Evolutionary conservation across 352 stramenopile species (phyloP), one percentile per base, ranked within the genome.

Genomic region (Plasmopara halstedii): DNA sequence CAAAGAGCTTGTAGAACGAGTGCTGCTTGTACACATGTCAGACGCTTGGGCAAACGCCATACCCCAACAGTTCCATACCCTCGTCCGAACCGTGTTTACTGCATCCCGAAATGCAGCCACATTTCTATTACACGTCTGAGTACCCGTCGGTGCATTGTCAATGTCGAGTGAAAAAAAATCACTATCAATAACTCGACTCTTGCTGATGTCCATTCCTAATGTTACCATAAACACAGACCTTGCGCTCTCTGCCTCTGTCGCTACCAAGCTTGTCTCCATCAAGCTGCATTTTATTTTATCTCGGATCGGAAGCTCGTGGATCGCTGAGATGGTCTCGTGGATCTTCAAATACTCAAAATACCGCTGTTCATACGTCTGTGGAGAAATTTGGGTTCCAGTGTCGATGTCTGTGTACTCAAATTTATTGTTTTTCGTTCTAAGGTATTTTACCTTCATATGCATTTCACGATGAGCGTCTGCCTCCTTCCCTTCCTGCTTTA

Each of bases 401-500:
- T 40, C 54, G 1, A 62, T 58, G 37, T 87, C 70, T 8, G 55
- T 75, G 41, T 87, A 87, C 50, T 76, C 36, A 32, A 77, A 67
- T 10, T 63, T n/a, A 26, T 76, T 66, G 11, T 64, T 51, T 6
- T 64, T 51, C 7, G 62, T 67, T 11, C 60, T 60, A 14, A 32
- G 56, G 18, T 60, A 46, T 19, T 50, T 62, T 1, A 62, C 50
- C 41, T 59, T 64, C 0, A 68, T 87, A 34, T 62, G 41, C 6
- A 53, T 10, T 23, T 79, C 40, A 2, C 70, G 72, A 9, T 77
- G 47, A 8, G 48, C 23, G 15, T 87, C 75, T 3, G 53, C 64
- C 7, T 64, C 38, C 17, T 54, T 59, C 75, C 66, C 78, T 9
- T 79, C 66, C 1, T 60, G 32, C 31, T 83, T 82, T 63, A 85